Base-by-base conservation (phyloP, 305 asterid species). In the Fraxinus angustifolia region DNA sequence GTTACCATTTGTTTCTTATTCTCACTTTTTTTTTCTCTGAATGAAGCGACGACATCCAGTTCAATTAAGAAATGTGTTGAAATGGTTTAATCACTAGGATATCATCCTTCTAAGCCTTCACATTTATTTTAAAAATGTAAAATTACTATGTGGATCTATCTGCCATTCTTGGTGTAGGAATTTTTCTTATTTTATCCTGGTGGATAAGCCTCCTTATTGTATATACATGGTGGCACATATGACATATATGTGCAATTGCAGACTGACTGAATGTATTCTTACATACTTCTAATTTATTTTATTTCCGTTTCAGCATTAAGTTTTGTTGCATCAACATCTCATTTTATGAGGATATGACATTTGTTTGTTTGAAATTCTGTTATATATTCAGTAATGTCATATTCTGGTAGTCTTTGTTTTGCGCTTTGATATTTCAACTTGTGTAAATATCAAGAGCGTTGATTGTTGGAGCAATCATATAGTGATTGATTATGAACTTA, bases 401-500 rank as follows among this genome's bases (percentile, higher is more conserved):
- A 67, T 56, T 3, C 1, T 12, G 67, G 33, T 28, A 62, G 58
- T 48, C 72, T 80, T 65, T 21, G 40, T 70, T 62, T 36, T 10
- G 3, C 36, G 2, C 33, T 26, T 73, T 80, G 71, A 48, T 80
- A 26, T 38, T 34, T 38, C 40, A 12, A 76, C 79, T 45, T 73
- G 10, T 31, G 26, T 36, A 26, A 11, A 17, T 8, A 3, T 36
- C 28, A 31, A 53, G 60, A 75, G 8, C 16, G 33, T 40, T 75
- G 71, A 35, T 58, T 75, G 58, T 79, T 73, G 4, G 28, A 40
- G 35, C 36, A 35, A 60, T 60, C 71, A 60, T 60, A 10, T 77
- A 53, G 76, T 21, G 79, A 74, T 14, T 78, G 33, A 76, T 58
- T 79, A 14, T 35, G 31, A 76, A 62, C 58, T 82, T 81, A 38